Evolutionary conservation across 371 early-diverging fungal species (phyloP).

Genomic region (Basidiobolus meristosporus): DNA sequence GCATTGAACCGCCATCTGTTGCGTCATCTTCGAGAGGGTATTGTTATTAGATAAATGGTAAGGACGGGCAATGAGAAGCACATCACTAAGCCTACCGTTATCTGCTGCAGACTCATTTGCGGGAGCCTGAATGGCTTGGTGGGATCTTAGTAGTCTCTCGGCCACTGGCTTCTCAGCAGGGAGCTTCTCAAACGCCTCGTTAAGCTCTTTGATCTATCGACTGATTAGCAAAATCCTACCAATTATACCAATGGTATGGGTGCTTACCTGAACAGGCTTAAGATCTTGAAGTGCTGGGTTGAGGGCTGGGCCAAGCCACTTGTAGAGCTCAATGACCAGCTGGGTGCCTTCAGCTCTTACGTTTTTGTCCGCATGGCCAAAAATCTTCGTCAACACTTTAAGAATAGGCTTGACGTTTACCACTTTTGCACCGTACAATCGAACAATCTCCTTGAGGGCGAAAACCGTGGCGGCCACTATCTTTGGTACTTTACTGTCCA

Average conservation of each 20-base stretch:
- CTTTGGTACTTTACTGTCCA: conserved; percentile 82
- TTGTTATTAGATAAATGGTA: too few relatives aligned
- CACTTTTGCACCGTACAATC: conserved; percentile 59
- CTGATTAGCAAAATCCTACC: conserved; percentile 9
- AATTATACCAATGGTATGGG: conserved; percentile 7
- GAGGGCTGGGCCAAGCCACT: conserved; percentile 62
- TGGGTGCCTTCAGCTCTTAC: conserved; percentile 67
- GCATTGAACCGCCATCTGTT: too few relatives aligned
- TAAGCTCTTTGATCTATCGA: conserved; percentile 58
- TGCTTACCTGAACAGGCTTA: conserved; percentile 53
- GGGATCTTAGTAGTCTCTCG: conserved; percentile 55
- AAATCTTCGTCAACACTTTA: conserved; percentile 70
- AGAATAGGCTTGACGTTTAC: conserved; percentile 62
- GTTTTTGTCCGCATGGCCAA: conserved; percentile 80
- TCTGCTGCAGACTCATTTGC: too few relatives aligned
- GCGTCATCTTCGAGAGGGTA: too few relatives aligned
- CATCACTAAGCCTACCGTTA: too few relatives aligned
- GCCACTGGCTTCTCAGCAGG: conserved; percentile 43
- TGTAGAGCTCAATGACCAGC: conserved; percentile 58
- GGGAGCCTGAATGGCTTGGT: conserved; percentile 17
- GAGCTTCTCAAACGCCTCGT: conserved; percentile 59
- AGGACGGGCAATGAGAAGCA: too few relatives aligned
- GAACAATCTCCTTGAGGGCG: conserved; percentile 52
- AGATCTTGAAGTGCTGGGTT: conserved; percentile 38
- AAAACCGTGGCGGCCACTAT: conserved; percentile 56